These are phyloP conservation scores for Spizellomyces punctatus DNA, from an alignment of 192 early-diverging fungal genomes.

Conservation along the genomic window DNA sequence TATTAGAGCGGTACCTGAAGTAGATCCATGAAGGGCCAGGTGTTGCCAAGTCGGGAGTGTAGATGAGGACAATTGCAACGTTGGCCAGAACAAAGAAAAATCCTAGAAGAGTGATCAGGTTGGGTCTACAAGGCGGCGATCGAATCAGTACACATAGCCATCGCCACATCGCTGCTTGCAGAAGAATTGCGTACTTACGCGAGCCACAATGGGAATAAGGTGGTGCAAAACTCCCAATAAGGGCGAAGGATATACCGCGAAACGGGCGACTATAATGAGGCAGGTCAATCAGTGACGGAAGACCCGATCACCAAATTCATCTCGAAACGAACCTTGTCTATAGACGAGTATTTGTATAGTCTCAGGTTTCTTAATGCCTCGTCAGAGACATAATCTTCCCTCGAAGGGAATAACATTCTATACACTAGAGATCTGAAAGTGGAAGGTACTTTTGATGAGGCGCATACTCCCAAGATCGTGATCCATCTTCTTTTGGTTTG, in stretches of 20 bases:
- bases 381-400: slow-evolving; percentile 32
- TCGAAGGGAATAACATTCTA: slow-evolving; percentile 26
- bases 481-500: neutral
- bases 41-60: slow-evolving; percentile 69
- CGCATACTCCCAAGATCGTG: neutral
- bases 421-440: slow-evolving; percentile 12
- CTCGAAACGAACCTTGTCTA: slow-evolving; percentile 22
- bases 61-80: slow-evolving; percentile 70
- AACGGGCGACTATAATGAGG: slow-evolving; percentile 64
- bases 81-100: slow-evolving; percentile 79
- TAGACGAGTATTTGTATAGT: slow-evolving; percentile 38
- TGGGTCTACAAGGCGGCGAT: slow-evolving; percentile 57
- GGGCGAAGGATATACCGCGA: slow-evolving; percentile 79
- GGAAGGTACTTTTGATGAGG: neutral
- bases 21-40: slow-evolving; percentile 83
- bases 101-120: slow-evolving; percentile 88
- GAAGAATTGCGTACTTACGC: slow-evolving; percentile 69
- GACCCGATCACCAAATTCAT: slow-evolving; percentile 5
- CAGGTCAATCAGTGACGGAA: neutral
- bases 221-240: slow-evolving; percentile 91
- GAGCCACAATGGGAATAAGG: slow-evolving; percentile 89
- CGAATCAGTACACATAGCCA: neutral
- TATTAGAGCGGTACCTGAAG: slow-evolving; percentile 55
- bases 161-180: neutral
- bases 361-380: slow-evolving; percentile 25